A percentile compares a stretch with the other conserved stretches of the same genome.
These are phyloP conservation scores for Dactylonectria macrodidyma DNA, from an alignment of 2,329 filamentous ascomycete species.

Conservation along the genomic window DNA sequence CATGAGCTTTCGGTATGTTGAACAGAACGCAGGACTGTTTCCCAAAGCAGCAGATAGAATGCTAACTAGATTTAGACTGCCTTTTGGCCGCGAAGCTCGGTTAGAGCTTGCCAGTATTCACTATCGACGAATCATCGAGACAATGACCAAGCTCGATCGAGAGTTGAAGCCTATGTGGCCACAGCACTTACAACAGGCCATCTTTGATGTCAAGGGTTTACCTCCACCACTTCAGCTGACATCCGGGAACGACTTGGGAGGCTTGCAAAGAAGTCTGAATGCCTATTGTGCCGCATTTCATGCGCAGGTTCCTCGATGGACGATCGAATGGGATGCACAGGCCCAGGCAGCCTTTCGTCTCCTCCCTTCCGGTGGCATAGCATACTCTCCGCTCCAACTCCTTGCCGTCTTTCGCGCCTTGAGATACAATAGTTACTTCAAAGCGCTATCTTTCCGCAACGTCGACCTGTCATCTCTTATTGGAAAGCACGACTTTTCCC, in stretches of 20 bases:
- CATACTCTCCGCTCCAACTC: conserved; percentile 66
- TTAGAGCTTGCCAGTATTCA: conserved; percentile 69
- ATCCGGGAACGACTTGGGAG: conserved; percentile 69
- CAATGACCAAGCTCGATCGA: conserved; percentile 68
- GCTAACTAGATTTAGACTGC: conserved; percentile 52
- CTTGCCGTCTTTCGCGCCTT: conserved; percentile 70
- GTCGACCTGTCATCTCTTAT: conserved; percentile 63
- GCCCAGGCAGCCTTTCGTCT: conserved; percentile 68
- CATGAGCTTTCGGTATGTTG: conserved; percentile 66
- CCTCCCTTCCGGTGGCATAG: conserved; percentile 57
- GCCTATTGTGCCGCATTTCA: conserved; percentile 69
- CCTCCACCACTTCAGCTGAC: conserved; percentile 68
- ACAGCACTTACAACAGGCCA: conserved; percentile 66
- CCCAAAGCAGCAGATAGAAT: neutral
- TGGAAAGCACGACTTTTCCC: conserved; percentile 59
- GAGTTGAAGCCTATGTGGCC: conserved; percentile 73
- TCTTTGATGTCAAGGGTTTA: conserved; percentile 68
- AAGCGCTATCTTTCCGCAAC: conserved; percentile 68
- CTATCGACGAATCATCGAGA: conserved; percentile 68
- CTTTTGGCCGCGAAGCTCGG: conserved; percentile 60
- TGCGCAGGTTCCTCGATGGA: conserved; percentile 67
- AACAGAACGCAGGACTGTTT: neutral
- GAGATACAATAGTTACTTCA: conserved; percentile 73
- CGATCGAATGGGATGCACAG: conserved; percentile 60
- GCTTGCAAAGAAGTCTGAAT: conserved; percentile 67